Base-by-base conservation (phyloP, 2,329 filamentous ascomycete species). In the Dactylonectria macrodidyma region DNA sequence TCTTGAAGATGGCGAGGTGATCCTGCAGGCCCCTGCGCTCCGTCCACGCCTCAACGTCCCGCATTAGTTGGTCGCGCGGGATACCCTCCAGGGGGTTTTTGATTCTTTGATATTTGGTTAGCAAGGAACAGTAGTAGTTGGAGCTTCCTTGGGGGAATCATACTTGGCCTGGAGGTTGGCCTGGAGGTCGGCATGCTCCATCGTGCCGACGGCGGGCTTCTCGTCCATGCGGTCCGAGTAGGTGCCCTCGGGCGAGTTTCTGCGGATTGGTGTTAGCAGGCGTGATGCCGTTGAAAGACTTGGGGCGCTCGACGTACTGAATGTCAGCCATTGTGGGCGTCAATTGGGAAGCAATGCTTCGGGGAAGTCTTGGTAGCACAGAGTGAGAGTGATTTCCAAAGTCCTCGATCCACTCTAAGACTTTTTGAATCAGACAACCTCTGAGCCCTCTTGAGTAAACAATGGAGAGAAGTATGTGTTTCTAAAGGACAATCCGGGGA, bases 21-120 rank as follows among this genome's bases (percentile, higher is more conserved):
- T 91, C 88, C 8, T 79, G 79, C n/a, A 94, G 84, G n/a, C 85
- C 85, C 71, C 90, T 85, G 34, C 87, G 81, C 11, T 83, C 79
- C 46, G 89, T 90, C 76, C 91, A 93, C 24, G 79, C 79, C 41
- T 88, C 84, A n/a, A 90, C 90, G 73, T 91, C 85, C 38, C 79
- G 77, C 79, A 90, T 84, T n/a, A 90, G 84, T 61, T 86, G 80
- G 3, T 83, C 81, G 54, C 82, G 83, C 8, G 87, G 82, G 61
- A 90, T 85, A 14, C 84, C 84, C 54, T 82, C 80, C 38, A 86
- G 80, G 26, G 84, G 84, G 66, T 86, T 86, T 68, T 81, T 81
- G 68, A 86, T 84, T 71, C 83, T 85, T 48, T 10, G 19, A 30
- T 52, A 24, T 33, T 16, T 19, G 24, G 54, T 68, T 52, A 64